Base-by-base conservation (phyloP, 306 rosid species). In the Cyclanthera cordifolia region DNA sequence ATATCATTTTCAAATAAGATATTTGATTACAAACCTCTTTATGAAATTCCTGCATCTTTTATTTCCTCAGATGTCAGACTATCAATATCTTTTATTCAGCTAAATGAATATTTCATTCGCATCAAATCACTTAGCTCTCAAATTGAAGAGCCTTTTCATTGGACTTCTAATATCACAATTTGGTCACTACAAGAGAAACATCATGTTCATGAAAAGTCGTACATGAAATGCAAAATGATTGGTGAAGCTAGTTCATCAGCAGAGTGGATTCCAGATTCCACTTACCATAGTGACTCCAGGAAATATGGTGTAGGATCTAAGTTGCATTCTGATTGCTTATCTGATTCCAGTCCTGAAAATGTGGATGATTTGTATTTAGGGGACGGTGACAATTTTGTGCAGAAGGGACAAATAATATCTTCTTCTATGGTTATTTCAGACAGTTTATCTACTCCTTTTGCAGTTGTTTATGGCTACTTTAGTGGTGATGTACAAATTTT, bases 371-470 rank as follows among this genome's bases (percentile, higher is more conserved):
- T 64, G 21, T 50, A 67, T 37, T 34, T 24, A 60, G 75, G 76
- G 24, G 55, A 49, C 47, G 72, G 54, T 79, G 47, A 75, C 73
- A 70, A 49, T 50, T 74, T 76, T 78, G 75, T 64, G 67, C 65
- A 77, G 67, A 79, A 80, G 78, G 80, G 78, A 53, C 64, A 45
- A 69, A 80, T 74, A 23, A 90, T 82, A 71, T 76, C 93, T 75
- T 84, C 93, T 77, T 87, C 93, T 67, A 87, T 87, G 93, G 80
- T 87, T 76, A 82, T 87, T 70, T 83, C 89, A 11, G 93, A 85
- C 71, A 84, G 77, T 77, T 81, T 82, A 24, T 70, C 67, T 39
- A 79, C 78, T 54, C 93, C 93, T 50, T 77, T 82, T 73, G 96
- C 94, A 74, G 83, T 85, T 53, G 90, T 87, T 53, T 87, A 86